These are phyloP conservation scores for Geotrichum candidum DNA, from an alignment of 1,139 yeast genomes.

Conservation along the genomic window DNA sequence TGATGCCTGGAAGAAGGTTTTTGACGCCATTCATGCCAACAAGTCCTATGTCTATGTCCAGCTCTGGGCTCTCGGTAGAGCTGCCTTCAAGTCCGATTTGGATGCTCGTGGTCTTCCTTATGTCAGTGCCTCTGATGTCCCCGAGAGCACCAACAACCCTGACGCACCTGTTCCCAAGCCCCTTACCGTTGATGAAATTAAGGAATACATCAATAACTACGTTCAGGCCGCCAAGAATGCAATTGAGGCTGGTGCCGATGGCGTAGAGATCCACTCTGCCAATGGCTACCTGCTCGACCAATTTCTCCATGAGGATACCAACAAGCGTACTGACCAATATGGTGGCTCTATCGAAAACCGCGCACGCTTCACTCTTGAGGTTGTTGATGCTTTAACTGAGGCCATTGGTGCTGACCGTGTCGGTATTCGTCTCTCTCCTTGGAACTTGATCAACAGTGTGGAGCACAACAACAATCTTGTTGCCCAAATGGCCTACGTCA, in stretches of 20 bases:
- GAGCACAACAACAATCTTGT: slow-evolving; percentile 1
- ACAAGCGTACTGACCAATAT: slow-evolving; percentile 58
- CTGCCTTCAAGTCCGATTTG: slow-evolving; percentile 41
- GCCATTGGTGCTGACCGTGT: slow-evolving; percentile 48
- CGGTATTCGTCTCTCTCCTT: slow-evolving; percentile 59
- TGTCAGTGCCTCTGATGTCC: slow-evolving; percentile 19
- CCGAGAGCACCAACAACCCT: slow-evolving; percentile 11
- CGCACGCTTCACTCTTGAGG: slow-evolving; percentile 50
- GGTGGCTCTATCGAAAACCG: slow-evolving; percentile 67
- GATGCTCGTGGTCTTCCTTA: slow-evolving; percentile 31
- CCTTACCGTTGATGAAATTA: slow-evolving; percentile 43
- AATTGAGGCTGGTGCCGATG: slow-evolving; percentile 60
- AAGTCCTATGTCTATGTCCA: slow-evolving; percentile 49
- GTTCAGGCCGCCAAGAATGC: slow-evolving; percentile 45
- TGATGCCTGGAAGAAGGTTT: slow-evolving; percentile 47
- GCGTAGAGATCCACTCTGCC: slow-evolving; percentile 62
- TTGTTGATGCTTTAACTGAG: slow-evolving; percentile 45
- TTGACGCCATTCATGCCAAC: slow-evolving; percentile 48
- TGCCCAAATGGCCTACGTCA: slow-evolving; percentile 29
- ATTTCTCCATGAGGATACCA: slow-evolving; percentile 47
- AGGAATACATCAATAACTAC: slow-evolving; percentile 37
- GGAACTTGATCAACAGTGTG: slow-evolving; percentile 34
- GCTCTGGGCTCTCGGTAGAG: slow-evolving; percentile 57
- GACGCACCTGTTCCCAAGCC: slow-evolving; percentile 32
- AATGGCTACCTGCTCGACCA: slow-evolving; percentile 64